A percentile compares a stretch with the other conserved stretches of the same genome.
Conservation (phyloP, 108 stramenopile species). For the Seminavis robusta region DNA sequence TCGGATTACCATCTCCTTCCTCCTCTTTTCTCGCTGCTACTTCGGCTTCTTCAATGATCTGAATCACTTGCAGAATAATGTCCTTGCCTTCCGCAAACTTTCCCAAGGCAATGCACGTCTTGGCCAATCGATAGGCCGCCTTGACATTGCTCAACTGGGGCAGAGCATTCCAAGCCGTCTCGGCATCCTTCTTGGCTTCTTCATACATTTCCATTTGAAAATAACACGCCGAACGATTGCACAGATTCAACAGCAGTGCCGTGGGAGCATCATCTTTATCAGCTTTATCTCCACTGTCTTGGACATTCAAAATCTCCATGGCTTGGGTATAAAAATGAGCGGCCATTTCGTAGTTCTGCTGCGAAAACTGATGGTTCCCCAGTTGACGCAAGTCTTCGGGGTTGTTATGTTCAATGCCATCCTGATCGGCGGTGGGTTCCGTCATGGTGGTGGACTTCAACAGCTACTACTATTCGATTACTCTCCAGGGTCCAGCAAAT, state of each 20-base stretch:
- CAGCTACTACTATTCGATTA: too few species aligned
- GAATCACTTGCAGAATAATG: too few species aligned
- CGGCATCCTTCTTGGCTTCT: constrained; percentile 57
- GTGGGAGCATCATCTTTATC: neutral
- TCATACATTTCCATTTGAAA: constrained; percentile 64
- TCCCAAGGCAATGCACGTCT: constrained; percentile 55
- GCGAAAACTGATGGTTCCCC: constrained; percentile 47
- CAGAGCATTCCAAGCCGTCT: constrained; percentile 37
- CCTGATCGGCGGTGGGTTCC: too few species aligned
- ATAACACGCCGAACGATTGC: constrained; percentile 76
- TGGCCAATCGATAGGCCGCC: constrained; percentile 77
- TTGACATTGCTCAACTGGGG: constrained; percentile 23
- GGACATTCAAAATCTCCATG: constrained; percentile 10
- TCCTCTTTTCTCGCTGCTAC: constrained; percentile 2
- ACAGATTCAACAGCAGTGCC: constrained; percentile 51
- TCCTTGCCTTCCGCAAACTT: constrained; percentile 39
- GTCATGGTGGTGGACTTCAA: too few species aligned
- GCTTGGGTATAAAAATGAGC: constrained; percentile 39
- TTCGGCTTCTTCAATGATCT: too few species aligned
- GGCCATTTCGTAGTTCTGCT: constrained; percentile 37
- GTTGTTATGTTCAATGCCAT: too few species aligned
- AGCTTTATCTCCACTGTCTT: neutral
- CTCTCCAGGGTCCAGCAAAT: too few species aligned
- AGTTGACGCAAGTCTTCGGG: constrained; percentile 42
- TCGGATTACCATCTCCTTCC: neutral